These are phyloP conservation scores for Ophiostoma ips DNA, from an alignment of 2,329 filamentous ascomycete genomes.

Conservation along the genomic window DNA sequence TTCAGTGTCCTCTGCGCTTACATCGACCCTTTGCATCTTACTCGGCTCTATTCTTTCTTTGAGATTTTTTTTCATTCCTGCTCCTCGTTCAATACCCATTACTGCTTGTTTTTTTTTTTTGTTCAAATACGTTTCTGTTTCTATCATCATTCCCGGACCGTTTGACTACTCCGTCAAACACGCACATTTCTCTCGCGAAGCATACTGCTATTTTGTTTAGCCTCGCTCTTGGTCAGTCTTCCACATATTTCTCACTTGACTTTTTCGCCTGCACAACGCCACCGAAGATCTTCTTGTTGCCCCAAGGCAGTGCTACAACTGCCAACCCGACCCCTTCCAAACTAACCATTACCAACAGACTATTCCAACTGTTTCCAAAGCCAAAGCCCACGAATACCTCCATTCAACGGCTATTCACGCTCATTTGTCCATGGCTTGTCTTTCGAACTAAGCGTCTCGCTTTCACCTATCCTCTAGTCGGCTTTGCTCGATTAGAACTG, in stretches of 20 bases:
- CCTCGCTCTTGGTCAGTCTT: background rate
- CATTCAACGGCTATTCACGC: no score
- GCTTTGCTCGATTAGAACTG: conserved; percentile 13
- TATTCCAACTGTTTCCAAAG: no score
- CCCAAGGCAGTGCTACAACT: no score
- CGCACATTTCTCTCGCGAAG: background rate
- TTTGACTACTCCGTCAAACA: no score
- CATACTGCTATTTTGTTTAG: background rate
- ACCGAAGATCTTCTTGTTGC: no score
- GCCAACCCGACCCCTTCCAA: no score
- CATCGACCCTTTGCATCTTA: no score
- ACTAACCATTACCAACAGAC: no score
- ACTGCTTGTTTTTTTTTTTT: background rate
- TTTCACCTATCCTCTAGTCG: conserved; percentile 10
- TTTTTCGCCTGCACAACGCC: background rate
- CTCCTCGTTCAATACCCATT: background rate
- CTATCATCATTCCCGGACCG: no score
- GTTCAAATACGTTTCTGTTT: background rate
- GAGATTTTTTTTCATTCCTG: background rate
- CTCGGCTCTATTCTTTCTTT: background rate
- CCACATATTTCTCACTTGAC: background rate
- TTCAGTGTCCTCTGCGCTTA: no score
- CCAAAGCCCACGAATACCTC: no score
- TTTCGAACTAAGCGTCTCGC: conserved; percentile 10
- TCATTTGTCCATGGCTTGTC: conserved; percentile 22